Evolutionary conservation across 75 land plant species (phyloP).

Genomic region (Sequoia sempervirens): DNA sequence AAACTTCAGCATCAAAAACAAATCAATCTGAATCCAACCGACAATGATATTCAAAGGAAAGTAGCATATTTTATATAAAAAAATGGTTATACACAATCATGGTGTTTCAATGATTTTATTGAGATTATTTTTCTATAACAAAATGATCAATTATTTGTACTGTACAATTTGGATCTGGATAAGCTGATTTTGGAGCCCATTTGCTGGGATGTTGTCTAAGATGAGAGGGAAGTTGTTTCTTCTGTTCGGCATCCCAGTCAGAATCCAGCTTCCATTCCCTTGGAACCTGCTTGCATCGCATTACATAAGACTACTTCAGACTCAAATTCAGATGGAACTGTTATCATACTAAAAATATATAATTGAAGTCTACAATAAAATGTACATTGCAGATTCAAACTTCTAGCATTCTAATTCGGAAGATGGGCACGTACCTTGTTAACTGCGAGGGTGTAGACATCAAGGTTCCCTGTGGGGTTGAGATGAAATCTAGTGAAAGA

Average conservation of each 20-base stretch:
- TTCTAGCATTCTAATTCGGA: background rate
- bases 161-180: slow-evolving; percentile 54
- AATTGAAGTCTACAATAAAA: background rate
- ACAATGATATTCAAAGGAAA: background rate
- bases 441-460: slow-evolving; percentile 84
- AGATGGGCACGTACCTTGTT: slow-evolving; percentile 68
- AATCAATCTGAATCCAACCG: background rate
- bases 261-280: slow-evolving; percentile 93
- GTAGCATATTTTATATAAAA: background rate
- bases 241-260: slow-evolving; percentile 70
- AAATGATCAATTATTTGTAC: slow-evolving; percentile 81
- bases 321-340: background rate
- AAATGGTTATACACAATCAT: slow-evolving; percentile 6
- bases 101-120: background rate
- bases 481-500: slow-evolving; percentile 91
- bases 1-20: background rate
- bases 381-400: background rate
- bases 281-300: slow-evolving; percentile 60
- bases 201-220: slow-evolving; percentile 70
- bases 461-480: slow-evolving; percentile 62
- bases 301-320: background rate
- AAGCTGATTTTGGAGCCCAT: slow-evolving; percentile 64
- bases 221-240: slow-evolving; percentile 32
- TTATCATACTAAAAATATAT: background rate
- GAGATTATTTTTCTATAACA: slow-evolving; percentile 39